Conservation (phyloP, 805 yeast genomes). For the Cyberlindnera euphorbiae region DNA sequence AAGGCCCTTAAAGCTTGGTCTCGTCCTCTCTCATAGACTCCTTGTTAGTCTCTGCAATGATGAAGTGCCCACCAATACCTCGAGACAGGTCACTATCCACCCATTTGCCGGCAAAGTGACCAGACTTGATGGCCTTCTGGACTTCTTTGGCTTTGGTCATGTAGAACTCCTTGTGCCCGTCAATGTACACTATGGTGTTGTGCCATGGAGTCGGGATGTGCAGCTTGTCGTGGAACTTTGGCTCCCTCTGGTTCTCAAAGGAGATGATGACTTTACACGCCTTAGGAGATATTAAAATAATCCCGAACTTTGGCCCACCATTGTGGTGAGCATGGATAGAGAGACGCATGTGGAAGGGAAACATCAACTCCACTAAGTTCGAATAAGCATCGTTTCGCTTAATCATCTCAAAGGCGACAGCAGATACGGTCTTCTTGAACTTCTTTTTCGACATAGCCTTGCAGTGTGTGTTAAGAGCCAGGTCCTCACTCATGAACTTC, state of each 20-base stretch:
- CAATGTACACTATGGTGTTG: conserved; percentile 44
- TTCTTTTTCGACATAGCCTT: conserved; percentile 34
- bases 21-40: not conserved
- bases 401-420: conserved; percentile 61
- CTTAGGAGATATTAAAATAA: conserved; percentile 40
- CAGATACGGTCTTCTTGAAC: conserved; percentile 45
- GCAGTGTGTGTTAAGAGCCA: conserved; percentile 38
- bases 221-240: conserved; percentile 44
- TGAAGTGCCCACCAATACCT: conserved; percentile 32
- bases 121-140: conserved; percentile 32
- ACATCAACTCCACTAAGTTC: conserved; percentile 52
- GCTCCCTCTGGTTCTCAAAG: conserved; percentile 36
- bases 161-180: conserved; percentile 29
- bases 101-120: conserved; percentile 34
- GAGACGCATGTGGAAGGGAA: conserved; percentile 55
- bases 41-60: conserved; percentile 3
- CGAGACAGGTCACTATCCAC: conserved; percentile 26
- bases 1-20: not conserved
- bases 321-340: conserved; percentile 61
- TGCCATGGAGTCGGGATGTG: conserved; percentile 71
- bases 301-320: conserved; percentile 56
- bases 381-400: conserved; percentile 62
- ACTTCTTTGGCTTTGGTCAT: conserved; percentile 35
- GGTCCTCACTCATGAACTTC: conserved; percentile 56
- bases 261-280: conserved; percentile 43